These are phyloP conservation scores for Gaeumannomyces tritici DNA, from an alignment of 2,329 filamentous ascomycete species.

Conservation along the genomic window DNA sequence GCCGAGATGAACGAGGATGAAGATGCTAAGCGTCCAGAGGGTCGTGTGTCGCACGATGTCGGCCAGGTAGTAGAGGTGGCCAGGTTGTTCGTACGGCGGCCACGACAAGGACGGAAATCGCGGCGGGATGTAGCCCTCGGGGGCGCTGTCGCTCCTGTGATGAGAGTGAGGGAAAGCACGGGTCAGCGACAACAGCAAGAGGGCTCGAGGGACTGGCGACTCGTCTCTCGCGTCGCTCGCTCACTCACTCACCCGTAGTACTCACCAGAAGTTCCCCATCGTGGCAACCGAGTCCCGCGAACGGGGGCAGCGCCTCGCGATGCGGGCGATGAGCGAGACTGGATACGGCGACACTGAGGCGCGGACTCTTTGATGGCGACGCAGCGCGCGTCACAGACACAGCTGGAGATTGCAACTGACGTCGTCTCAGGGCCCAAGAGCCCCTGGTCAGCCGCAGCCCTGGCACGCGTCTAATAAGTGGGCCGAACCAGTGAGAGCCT, in stretches of 20 bases:
- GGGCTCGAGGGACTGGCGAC: background rate
- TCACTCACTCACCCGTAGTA: no score
- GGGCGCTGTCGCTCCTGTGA: slow-evolving; percentile 21
- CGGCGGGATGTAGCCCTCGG: slow-evolving; percentile 52
- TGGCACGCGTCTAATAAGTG: no score
- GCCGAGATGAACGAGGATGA: slow-evolving; percentile 62
- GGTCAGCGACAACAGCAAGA: background rate
- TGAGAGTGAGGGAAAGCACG: no score
- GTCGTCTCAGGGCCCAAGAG: no score
- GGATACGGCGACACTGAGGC: no score
- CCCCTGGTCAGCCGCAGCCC: no score
- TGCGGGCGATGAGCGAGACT: background rate
- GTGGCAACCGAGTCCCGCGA: background rate
- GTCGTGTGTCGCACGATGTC: slow-evolving; percentile 86
- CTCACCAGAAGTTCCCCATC: background rate
- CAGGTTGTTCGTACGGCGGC: slow-evolving; percentile 42
- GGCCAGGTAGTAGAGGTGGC: slow-evolving; percentile 59
- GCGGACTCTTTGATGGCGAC: no score
- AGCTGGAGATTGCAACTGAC: background rate
- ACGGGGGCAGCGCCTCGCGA: background rate
- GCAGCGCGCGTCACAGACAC: background rate
- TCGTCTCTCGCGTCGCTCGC: background rate
- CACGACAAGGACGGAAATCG: slow-evolving; percentile 78
- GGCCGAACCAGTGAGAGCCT: no score
- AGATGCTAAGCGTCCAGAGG: slow-evolving; percentile 77